phyloP scores from a whole-genome alignment of 2,329 filamentous ascomycete genomes.

The Fusarium nygamai region DNA sequence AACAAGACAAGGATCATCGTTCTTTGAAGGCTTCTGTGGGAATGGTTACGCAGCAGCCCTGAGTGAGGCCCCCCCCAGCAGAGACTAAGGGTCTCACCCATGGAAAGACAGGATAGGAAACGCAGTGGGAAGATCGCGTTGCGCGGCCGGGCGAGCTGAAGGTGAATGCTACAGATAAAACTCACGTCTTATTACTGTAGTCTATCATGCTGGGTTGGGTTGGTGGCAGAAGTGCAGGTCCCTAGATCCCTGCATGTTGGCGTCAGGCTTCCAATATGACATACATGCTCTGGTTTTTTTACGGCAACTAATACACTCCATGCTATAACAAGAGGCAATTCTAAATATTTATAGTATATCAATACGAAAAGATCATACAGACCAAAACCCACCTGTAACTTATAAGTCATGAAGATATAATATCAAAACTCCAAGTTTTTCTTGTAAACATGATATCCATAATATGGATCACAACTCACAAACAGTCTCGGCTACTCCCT shows the following conservation, averaged over 20 bases:
- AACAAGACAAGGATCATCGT: slow-evolving; percentile 24
- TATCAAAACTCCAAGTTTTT: not conserved
- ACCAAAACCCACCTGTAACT: not conserved
- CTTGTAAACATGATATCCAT: not conserved
- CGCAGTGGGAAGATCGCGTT: slow-evolving; percentile 11
- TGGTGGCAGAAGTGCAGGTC: slow-evolving; percentile 29
- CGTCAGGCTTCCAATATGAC: slow-evolving; percentile 24
- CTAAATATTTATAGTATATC: slow-evolving; percentile 12
- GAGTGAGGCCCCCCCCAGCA: slow-evolving; percentile 14
- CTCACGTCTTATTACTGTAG: not conserved
- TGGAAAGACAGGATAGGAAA: slow-evolving; percentile 18
- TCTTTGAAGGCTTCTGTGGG: not conserved
- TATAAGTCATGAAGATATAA: not conserved
- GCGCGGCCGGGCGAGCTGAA: slow-evolving; percentile 26
- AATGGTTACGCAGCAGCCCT: slow-evolving; percentile 29
- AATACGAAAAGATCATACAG: not conserved
- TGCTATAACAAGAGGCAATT: slow-evolving; percentile 10
- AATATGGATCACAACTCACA: not conserved
- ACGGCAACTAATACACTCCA: not conserved
- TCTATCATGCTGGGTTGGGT: slow-evolving; percentile 4
- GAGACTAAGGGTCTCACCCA: slow-evolving; percentile 21
- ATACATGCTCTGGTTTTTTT: slow-evolving; percentile 1
- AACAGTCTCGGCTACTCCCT: slow-evolving; percentile 27
- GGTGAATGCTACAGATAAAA: not conserved
- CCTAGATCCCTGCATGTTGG: slow-evolving; percentile 37